phyloP scores from a whole-genome alignment of 768 basidiomycete genomes.

The Chlorophyllum brunneum region DNA sequence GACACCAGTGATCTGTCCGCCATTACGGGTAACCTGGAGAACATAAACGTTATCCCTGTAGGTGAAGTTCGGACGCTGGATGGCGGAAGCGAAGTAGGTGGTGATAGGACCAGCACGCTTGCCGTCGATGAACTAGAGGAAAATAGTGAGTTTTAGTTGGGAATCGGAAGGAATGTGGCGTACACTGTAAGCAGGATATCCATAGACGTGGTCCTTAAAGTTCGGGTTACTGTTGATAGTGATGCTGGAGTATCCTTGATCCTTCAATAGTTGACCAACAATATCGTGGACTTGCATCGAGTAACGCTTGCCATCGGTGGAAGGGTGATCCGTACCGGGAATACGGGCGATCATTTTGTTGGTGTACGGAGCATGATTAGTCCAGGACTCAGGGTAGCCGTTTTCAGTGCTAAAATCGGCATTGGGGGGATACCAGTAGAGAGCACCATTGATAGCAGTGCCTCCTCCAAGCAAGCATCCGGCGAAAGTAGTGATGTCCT shows the following conservation, averaged over 20 bases:
- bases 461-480: constrained; percentile 65
- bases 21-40: constrained; percentile 52
- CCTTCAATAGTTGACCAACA: constrained; percentile 36
- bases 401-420: constrained; percentile 44
- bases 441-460: constrained; percentile 57
- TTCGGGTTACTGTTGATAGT: constrained; percentile 57
- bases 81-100: constrained; percentile 58
- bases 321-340: constrained; percentile 55
- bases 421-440: constrained; percentile 54
- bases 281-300: constrained; percentile 47
- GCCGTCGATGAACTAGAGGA: constrained; percentile 35
- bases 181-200: constrained; percentile 46
- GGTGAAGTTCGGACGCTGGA: constrained; percentile 46
- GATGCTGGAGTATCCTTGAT: constrained; percentile 46
- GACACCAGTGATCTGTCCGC: constrained; percentile 52
- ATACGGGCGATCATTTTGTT: constrained; percentile 44
- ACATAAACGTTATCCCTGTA: constrained; percentile 47
- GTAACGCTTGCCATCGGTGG: constrained; percentile 57
- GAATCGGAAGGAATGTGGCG: constrained; percentile 8
- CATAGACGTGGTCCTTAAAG: constrained; percentile 55
- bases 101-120: constrained; percentile 54
- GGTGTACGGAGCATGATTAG: constrained; percentile 47
- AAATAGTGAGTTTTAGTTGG: background rate
- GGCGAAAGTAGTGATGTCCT: constrained; percentile 59
- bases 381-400: constrained; percentile 57